A percentile compares a stretch with the other conserved stretches of the same genome.
phyloP scores from a whole-genome alignment of 768 basidiomycete genomes.

The Mycena rebaudengoi region DNA sequence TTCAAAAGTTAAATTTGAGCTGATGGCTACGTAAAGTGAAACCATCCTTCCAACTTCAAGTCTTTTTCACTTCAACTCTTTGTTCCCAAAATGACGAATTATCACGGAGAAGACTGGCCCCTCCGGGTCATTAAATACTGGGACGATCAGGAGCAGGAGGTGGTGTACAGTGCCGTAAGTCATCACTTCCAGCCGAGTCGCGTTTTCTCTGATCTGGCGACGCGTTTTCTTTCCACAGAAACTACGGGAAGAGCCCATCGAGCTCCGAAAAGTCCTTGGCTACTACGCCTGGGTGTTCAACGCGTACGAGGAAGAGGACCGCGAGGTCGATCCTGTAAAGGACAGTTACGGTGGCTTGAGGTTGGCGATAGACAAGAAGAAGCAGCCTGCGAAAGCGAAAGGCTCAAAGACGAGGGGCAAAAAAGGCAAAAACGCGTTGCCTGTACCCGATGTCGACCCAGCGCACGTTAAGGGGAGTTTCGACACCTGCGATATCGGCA shows the following conservation, averaged over 20 bases:
- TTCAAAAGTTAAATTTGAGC: too few species aligned
- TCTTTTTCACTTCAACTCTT: too few species aligned
- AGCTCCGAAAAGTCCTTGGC: slow-evolving; percentile 6
- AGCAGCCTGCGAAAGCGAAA: neutral
- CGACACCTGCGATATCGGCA: slow-evolving; percentile 7
- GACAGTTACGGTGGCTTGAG: neutral
- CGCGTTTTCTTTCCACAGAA: neutral
- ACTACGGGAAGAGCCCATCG: neutral
- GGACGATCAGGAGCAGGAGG: slow-evolving; percentile 1
- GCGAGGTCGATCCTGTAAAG: slow-evolving; percentile 1
- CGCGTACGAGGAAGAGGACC: slow-evolving; percentile 5
- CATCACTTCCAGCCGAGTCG: neutral
- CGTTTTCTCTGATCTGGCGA: too few species aligned
- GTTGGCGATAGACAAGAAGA: neutral
- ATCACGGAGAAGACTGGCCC: slow-evolving; percentile 1
- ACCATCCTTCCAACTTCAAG: too few species aligned
- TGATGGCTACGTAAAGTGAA: too few species aligned
- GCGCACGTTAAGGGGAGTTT: neutral
- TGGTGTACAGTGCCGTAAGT: slow-evolving; percentile 5
- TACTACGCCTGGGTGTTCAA: slow-evolving; percentile 12
- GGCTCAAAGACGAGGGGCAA: neutral
- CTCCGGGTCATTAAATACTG: slow-evolving; percentile 8
- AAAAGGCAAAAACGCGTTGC: neutral
- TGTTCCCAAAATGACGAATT: neutral
- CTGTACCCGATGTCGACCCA: neutral